Percentiles rank a stretch among this genome's conserved stretches.
These are phyloP conservation scores for Tricholoma flavovirens DNA, from an alignment of 768 basidiomycete genomes.

Conservation along the genomic window DNA sequence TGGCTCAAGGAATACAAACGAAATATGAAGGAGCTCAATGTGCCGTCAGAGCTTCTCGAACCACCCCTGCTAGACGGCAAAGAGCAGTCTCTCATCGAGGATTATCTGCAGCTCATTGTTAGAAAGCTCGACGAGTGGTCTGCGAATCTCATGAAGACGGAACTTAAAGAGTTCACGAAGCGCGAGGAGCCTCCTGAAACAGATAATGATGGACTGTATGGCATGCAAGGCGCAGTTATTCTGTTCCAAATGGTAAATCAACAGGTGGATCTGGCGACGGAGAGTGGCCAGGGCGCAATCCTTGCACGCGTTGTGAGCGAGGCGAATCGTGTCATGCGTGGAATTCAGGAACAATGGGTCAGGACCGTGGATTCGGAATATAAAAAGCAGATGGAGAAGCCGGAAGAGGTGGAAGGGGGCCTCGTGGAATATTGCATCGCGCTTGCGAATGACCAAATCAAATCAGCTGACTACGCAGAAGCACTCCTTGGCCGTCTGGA, in stretches of 20 bases:
- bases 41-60: slow-evolving; percentile 75
- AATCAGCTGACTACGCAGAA: slow-evolving; percentile 91
- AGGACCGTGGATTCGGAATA: slow-evolving; percentile 77
- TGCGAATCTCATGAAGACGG: slow-evolving; percentile 86
- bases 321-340: slow-evolving; percentile 82
- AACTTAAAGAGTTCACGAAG: slow-evolving; percentile 76
- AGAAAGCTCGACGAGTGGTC: slow-evolving; percentile 98
- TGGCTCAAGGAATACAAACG: slow-evolving; percentile 96
- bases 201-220: slow-evolving; percentile 85
- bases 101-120: slow-evolving; percentile 90
- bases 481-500: slow-evolving; percentile 80
- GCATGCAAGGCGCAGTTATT: slow-evolving; percentile 88
- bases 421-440: slow-evolving; percentile 96
- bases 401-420: slow-evolving; percentile 82
- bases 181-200: slow-evolving; percentile 84
- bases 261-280: slow-evolving; percentile 90
- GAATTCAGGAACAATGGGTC: slow-evolving; percentile 84
- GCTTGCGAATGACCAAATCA: slow-evolving; percentile 96
- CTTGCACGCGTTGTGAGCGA: slow-evolving; percentile 88
- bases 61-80: slow-evolving; percentile 94
- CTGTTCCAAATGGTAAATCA: slow-evolving; percentile 98
- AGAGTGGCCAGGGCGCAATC: slow-evolving; percentile 93
- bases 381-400: slow-evolving; percentile 83
- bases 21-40: slow-evolving; percentile 90
- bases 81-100: slow-evolving; percentile 89